These are phyloP conservation scores for Prunus persica DNA, from an alignment of 306 rosid genomes.

Conservation along the genomic window DNA sequence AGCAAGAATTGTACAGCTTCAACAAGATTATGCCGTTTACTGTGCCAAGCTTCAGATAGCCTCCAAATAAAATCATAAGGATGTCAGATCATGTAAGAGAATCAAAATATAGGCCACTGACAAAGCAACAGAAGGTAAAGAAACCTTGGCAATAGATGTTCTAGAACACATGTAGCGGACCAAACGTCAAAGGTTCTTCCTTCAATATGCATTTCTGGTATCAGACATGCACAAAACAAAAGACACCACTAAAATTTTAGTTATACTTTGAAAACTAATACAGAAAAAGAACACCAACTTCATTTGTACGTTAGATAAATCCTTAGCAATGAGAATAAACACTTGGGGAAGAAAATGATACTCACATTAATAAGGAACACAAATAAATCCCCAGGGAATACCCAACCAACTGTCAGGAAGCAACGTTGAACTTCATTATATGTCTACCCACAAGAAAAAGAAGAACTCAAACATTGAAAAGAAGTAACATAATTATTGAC, in stretches of 20 bases:
- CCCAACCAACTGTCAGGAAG: conserved; percentile 87
- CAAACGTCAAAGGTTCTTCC: conserved; percentile 81
- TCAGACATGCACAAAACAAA: background rate
- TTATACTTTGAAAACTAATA: background rate
- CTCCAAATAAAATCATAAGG: conserved; percentile 40
- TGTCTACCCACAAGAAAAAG: conserved; percentile 48
- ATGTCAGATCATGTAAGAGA: conserved; percentile 30
- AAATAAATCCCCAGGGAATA: conserved; percentile 89
- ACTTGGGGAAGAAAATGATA: conserved; percentile 18
- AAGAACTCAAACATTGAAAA: background rate
- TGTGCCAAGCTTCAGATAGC: conserved; percentile 89
- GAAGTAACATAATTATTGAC: conserved; percentile 6
- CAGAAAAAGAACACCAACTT: background rate
- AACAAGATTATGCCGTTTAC: conserved; percentile 66
- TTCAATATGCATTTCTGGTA: conserved; percentile 82
- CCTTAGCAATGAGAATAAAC: background rate
- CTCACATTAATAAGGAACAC: conserved; percentile 81
- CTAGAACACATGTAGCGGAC: conserved; percentile 68
- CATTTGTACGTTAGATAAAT: background rate
- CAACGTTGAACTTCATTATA: conserved; percentile 95
- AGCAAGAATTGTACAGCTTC: conserved; percentile 79
- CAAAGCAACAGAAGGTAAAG: conserved; percentile 11
- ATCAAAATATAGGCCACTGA: conserved; percentile 17
- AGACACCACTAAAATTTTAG: background rate
- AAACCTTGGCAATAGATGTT: conserved; percentile 96